phyloP scores from a whole-genome alignment of 2,329 filamentous ascomycete species.

The Pyrenophora tritici-repentis region DNA sequence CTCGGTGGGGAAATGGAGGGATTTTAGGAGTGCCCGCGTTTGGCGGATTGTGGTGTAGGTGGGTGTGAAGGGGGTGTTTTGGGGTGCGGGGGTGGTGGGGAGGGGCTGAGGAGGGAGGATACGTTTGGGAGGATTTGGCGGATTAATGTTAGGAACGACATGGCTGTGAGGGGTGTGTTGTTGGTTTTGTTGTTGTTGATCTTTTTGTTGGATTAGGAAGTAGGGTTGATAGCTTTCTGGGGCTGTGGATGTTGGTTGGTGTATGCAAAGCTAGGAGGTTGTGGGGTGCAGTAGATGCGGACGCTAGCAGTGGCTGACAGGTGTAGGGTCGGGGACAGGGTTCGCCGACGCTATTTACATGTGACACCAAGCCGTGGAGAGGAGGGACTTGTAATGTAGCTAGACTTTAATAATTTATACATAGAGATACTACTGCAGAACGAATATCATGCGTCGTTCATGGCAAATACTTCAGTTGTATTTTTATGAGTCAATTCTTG shows the following conservation, averaged over 20 bases:
- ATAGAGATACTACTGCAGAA: too few species aligned
- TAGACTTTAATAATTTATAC: too few species aligned
- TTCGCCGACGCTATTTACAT: too few species aligned
- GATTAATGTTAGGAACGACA: neutral
- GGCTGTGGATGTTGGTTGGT: neutral
- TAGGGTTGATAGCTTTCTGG: neutral
- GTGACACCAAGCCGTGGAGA: too few species aligned
- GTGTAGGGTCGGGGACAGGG: too few species aligned
- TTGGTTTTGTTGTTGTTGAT: too few species aligned
- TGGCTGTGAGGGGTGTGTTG: neutral
- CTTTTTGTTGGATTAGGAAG: too few species aligned
- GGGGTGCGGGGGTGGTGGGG: neutral
- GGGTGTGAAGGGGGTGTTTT: constrained; percentile 6
- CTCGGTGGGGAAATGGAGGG: constrained; percentile 34
- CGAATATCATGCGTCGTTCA: too few species aligned
- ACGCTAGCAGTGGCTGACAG: neutral
- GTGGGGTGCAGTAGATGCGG: neutral
- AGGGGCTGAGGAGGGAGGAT: constrained; percentile 20
- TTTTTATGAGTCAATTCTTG: too few species aligned
- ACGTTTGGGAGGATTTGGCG: neutral
- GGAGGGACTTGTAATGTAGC: too few species aligned
- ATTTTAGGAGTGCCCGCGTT: constrained; percentile 28
- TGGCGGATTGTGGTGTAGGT: constrained; percentile 32
- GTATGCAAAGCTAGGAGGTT: neutral
- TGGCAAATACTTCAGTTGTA: too few species aligned